These are phyloP conservation scores for Blastomyces emzantsi DNA, from an alignment of 2,329 filamentous ascomycete genomes.

Conservation along the genomic window DNA sequence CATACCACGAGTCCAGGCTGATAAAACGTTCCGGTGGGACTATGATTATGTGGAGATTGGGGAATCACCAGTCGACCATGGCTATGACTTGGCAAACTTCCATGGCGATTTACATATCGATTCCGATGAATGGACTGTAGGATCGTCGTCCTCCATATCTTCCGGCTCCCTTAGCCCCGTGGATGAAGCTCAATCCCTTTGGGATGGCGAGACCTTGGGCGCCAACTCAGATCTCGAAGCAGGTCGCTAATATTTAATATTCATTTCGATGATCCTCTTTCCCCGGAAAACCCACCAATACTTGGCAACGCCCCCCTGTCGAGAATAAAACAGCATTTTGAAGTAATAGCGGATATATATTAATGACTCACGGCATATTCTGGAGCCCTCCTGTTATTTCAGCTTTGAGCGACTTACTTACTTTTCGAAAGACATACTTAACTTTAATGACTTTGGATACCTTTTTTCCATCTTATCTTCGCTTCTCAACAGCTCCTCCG, in stretches of 20 bases:
- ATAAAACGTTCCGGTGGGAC: constrained; percentile 86
- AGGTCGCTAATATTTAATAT: constrained; percentile 25
- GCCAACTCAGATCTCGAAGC: constrained; percentile 34
- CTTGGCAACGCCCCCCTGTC: constrained; percentile 11
- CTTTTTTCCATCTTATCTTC: constrained; percentile 21
- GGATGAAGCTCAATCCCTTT: constrained; percentile 45
- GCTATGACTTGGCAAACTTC: constrained; percentile 48
- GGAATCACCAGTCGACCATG: constrained; percentile 44
- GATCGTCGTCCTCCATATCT: constrained; percentile 68
- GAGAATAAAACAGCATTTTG: constrained; percentile 20
- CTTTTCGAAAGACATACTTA: constrained; percentile 20
- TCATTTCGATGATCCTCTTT: constrained; percentile 5
- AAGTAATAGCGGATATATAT: constrained; percentile 14
- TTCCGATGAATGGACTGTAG: constrained; percentile 84
- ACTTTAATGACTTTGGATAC: constrained; percentile 27
- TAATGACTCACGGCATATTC: constrained; percentile 31
- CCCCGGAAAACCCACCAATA: neutral
- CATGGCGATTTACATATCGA: constrained; percentile 52
- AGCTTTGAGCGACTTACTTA: constrained; percentile 30
- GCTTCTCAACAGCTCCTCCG: constrained; percentile 8
- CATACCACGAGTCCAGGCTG: constrained; percentile 69
- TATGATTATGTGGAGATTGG: constrained; percentile 90
- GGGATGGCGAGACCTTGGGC: constrained; percentile 34
- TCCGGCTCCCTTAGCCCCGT: constrained; percentile 55
- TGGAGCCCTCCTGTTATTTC: constrained; percentile 20